A percentile compares a stretch with the other conserved stretches of the same genome.
Evolutionary conservation across 306 rosid genomes (phyloP).

Genomic region (Arachis hypogaea): DNA sequence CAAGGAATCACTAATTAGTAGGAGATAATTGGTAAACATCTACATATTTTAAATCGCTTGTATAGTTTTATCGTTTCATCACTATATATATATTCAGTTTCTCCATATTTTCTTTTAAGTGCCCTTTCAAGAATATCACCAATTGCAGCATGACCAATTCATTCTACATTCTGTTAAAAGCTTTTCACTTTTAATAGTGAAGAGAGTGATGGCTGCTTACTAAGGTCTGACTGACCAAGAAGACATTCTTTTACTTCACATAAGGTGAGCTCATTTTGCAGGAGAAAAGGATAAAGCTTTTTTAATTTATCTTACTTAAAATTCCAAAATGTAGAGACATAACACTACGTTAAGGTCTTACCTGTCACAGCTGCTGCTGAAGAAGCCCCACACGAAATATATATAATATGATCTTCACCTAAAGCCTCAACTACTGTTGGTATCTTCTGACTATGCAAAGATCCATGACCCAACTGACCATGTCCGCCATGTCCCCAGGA

Average conservation of each 20-base stretch:
- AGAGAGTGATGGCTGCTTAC: not conserved
- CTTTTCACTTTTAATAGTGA: slow-evolving; percentile 5
- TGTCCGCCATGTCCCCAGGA: slow-evolving; percentile 98
- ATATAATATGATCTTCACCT: slow-evolving; percentile 53
- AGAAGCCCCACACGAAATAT: slow-evolving; percentile 86
- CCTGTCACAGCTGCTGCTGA: slow-evolving; percentile 91
- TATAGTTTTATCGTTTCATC: no score
- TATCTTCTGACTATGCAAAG: slow-evolving; percentile 63
- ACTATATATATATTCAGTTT: no score
- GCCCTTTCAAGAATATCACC: not conserved
- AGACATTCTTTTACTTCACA: not conserved
- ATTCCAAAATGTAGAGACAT: not conserved
- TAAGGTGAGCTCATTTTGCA: not conserved
- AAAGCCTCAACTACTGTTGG: slow-evolving; percentile 73
- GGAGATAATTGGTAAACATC: no score
- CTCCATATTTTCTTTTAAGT: no score
- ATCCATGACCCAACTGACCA: slow-evolving; percentile 92
- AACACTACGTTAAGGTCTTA: slow-evolving; percentile 32
- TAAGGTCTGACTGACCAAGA: not conserved
- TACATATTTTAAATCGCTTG: no score
- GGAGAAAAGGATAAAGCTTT: not conserved
- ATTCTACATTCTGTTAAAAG: not conserved
- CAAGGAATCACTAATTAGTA: no score
- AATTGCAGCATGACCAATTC: not conserved
- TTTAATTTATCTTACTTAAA: not conserved